Evolutionary conservation across 768 basidiomycete species (phyloP).

Genomic region (Termitomyces eurrhizus): DNA sequence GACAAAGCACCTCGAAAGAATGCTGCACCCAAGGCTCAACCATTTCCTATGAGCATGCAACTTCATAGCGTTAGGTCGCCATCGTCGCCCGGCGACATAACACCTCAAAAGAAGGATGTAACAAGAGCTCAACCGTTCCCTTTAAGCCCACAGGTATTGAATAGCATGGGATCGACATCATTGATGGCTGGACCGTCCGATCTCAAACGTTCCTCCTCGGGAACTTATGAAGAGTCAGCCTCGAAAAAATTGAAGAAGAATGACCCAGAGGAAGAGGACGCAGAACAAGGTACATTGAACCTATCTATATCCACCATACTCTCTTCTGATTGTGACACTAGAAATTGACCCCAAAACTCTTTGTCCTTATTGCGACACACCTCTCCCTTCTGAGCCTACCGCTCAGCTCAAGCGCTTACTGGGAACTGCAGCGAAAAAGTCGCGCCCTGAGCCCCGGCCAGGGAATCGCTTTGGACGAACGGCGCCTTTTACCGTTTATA

Average conservation of each 20-base stretch:
- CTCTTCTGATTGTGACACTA: constrained; percentile 23
- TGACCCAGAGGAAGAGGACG: background rate
- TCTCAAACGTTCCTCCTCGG: constrained; percentile 25
- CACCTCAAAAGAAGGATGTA: background rate
- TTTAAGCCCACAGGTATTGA: constrained; percentile 43
- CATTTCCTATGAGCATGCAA: constrained; percentile 51
- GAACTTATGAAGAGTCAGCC: constrained; percentile 24
- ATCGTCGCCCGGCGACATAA: background rate
- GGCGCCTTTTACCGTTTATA: constrained; percentile 53
- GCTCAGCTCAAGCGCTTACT: constrained; percentile 55
- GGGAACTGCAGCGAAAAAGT: constrained; percentile 45
- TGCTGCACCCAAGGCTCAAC: constrained; percentile 17
- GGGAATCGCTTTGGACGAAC: constrained; percentile 62
- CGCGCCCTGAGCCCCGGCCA: constrained; percentile 58
- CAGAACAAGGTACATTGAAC: constrained; percentile 39
- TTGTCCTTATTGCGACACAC: constrained; percentile 80
- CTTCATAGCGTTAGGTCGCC: constrained; percentile 31
- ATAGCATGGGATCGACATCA: constrained; percentile 26
- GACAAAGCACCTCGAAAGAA: background rate
- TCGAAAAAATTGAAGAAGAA: constrained; percentile 30
- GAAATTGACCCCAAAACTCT: constrained; percentile 59
- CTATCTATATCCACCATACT: background rate
- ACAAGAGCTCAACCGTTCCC: constrained; percentile 36
- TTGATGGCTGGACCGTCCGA: constrained; percentile 11
- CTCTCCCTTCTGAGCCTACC: constrained; percentile 60